Evolutionary conservation across 169 alveolate genomes (phyloP), one percentile per base, ranked within the genome.

Genomic region (Plasmodium sp.): DNA sequence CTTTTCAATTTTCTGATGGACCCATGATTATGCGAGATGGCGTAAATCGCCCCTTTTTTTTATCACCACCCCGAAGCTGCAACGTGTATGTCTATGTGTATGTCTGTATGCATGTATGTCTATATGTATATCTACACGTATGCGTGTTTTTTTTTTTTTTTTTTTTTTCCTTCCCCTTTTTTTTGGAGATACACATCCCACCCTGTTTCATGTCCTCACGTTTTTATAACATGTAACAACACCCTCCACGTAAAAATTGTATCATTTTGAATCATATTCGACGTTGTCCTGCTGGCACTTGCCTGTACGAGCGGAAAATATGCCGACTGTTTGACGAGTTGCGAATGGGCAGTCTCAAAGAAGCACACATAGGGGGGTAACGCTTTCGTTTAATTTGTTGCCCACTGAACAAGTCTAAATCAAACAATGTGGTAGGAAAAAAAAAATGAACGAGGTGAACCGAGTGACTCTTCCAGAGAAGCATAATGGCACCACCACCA

Each of bases 1-100:
- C 27, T 77, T 56, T 10, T 79, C 94, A 16, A 79, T 88, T 77
- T 88, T 82, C 56, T 82, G 72, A 74, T 34, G 18, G 18, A 27
- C 34, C 10, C 34, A 62, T 27, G 14, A 74, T 74, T 34, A 74
- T 16, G 33, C 43, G 22, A 74, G 51, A 74, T 74, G 22, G 54
- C 7, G 43, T 74, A 74, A 16, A 74, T 74, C 43, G 22, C 22
- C 14, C 33, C 43, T 12, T 74, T 31, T 74, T 74, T 74, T 62
- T 56, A 10, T 10, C 18, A 27, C 36, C 75, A 62, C 27, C 34
- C 16, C 75, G n/a, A 48, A 48, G 2, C 12, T 62, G 34, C 3
- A 62, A 62, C 16, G 75, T 62, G 75, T 14, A 62, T 62, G 34
- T 62, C 14, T 62, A 58, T 58, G 27, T 22, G 27, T 22, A 22